A percentile compares a stretch with the other conserved stretches of the same genome.
Evolutionary conservation across 2,329 filamentous ascomycete species (phyloP).

Genomic region (Ceratocystis variospora): DNA sequence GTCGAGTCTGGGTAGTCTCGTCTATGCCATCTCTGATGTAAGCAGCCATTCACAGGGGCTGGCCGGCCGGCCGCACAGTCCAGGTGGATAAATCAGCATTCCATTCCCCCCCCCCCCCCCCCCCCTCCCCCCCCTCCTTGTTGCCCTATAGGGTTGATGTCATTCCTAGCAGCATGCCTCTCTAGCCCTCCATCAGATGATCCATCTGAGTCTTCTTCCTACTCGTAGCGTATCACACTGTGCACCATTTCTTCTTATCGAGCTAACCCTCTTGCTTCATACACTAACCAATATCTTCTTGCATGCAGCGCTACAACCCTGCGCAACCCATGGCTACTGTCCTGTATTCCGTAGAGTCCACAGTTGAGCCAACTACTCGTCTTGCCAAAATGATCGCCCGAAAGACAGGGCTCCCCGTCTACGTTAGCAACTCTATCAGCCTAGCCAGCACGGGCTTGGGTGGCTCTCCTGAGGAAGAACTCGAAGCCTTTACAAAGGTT

Average conservation of each 20-base stretch:
- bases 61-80: background rate
- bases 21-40: slow-evolving; percentile 88
- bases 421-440: slow-evolving; percentile 78
- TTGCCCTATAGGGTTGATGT: no score
- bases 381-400: slow-evolving; percentile 72
- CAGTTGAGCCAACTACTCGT: slow-evolving; percentile 74
- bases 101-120: no score
- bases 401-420: slow-evolving; percentile 60
- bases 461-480: slow-evolving; percentile 80
- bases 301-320: slow-evolving; percentile 36
- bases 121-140: no score
- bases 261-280: background rate
- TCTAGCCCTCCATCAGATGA: no score
- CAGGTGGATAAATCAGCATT: background rate
- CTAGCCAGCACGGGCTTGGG: slow-evolving; percentile 61
- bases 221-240: background rate
- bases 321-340: slow-evolving; percentile 60
- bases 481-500: slow-evolving; percentile 69
- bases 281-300: background rate
- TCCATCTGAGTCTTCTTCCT: background rate
- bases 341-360: slow-evolving; percentile 61
- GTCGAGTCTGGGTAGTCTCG: slow-evolving; percentile 67
- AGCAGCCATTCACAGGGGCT: slow-evolving; percentile 21
- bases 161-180: no score
- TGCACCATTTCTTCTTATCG: background rate